phyloP scores from a whole-genome alignment of 495 filamentous ascomycete species.

The Neurospora pannonica region DNA sequence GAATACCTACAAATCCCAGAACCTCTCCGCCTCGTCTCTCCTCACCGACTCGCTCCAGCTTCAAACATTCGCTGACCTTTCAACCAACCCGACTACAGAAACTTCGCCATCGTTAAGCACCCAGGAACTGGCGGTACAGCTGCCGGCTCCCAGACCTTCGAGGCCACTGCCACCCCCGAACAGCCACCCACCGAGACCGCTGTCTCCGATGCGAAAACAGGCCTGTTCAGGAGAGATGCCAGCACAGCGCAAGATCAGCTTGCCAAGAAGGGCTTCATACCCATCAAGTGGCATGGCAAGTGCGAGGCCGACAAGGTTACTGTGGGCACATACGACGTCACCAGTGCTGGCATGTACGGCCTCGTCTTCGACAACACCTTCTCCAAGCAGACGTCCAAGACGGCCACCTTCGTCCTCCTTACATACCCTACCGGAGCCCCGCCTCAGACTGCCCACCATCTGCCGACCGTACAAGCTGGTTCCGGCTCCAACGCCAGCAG shows the following conservation, averaged over 20 bases:
- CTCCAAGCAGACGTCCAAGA: constrained; percentile 90
- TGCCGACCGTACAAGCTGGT: constrained; percentile 44
- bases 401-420: constrained; percentile 83
- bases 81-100: constrained; percentile 35
- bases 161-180: constrained; percentile 29
- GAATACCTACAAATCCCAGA: constrained; percentile 1
- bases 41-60: background rate
- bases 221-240: constrained; percentile 39
- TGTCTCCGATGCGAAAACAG: constrained; percentile 21
- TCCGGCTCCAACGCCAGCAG: constrained; percentile 37
- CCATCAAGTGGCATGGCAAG: constrained; percentile 82
- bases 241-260: constrained; percentile 72
- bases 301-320: constrained; percentile 96
- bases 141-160: constrained; percentile 41
- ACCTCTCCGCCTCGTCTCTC: background rate
- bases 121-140: constrained; percentile 58
- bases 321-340: constrained; percentile 80
- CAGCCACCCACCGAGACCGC: constrained; percentile 34
- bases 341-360: constrained; percentile 85
- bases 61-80: background rate
- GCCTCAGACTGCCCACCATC: constrained; percentile 67
- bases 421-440: constrained; percentile 81
- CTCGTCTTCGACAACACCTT: constrained; percentile 98
- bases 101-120: constrained; percentile 96
- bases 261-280: constrained; percentile 73